phyloP scores from a whole-genome alignment of 192 early-diverging fungal species.

The Podila epigama region DNA sequence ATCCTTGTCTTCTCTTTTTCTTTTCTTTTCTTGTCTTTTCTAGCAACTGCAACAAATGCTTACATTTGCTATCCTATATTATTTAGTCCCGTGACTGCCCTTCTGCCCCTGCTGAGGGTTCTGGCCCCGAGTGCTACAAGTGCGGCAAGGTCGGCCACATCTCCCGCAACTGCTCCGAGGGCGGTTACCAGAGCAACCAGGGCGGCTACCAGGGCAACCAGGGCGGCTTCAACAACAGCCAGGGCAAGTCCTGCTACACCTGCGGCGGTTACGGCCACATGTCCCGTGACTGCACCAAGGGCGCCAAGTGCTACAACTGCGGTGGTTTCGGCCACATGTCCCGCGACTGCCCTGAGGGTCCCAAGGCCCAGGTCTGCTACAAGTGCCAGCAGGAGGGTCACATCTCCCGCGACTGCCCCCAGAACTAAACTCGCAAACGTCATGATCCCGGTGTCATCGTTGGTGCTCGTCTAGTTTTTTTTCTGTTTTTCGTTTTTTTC shows the following conservation, averaged over 20 bases:
- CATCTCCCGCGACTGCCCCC: conserved; percentile 53
- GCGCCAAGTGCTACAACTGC: conserved; percentile 57
- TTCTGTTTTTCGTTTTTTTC: background rate
- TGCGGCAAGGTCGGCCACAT: conserved; percentile 58
- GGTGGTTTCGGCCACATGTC: conserved; percentile 50
- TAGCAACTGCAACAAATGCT: background rate
- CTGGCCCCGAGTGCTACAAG: conserved; percentile 61
- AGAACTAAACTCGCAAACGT: conserved; percentile 5
- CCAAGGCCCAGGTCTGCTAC: conserved; percentile 63
- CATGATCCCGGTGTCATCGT: background rate
- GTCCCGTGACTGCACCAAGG: conserved; percentile 43
- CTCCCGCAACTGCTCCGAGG: conserved; percentile 60
- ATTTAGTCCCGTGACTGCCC: conserved; percentile 60
- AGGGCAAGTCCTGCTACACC: conserved; percentile 50
- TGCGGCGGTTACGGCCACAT: conserved; percentile 53
- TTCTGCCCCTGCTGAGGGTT: conserved; percentile 32
- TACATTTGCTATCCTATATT: background rate
- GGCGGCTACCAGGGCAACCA: conserved; percentile 3
- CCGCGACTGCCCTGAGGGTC: conserved; percentile 51
- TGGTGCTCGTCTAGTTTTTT: background rate
- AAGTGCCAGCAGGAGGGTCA: conserved; percentile 63
- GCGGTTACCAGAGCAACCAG: conserved; percentile 20
- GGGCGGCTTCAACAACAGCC: conserved; percentile 5
- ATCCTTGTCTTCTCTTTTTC: background rate
- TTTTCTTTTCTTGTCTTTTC: too few relatives aligned